Percentiles rank a stretch among this genome's conserved stretches.
Conservation (phyloP, 2,329 filamentous ascomycete genomes). For the Ceratocystis colombiana region DNA sequence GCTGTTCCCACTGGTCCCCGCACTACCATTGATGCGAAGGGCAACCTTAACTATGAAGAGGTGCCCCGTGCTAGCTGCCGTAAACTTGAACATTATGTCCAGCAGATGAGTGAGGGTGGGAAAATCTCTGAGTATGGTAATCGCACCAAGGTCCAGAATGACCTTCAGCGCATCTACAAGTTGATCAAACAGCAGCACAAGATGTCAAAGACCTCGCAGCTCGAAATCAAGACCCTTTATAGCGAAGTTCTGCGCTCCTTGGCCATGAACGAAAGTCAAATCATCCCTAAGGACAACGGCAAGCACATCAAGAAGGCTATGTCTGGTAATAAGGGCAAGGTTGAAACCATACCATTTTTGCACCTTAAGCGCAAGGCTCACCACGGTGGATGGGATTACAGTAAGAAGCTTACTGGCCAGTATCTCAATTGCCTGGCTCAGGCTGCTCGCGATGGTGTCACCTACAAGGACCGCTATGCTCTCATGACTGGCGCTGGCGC, state of each 20-base stretch:
- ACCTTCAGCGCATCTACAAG: constrained; percentile 91
- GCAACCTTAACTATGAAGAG: constrained; percentile 88
- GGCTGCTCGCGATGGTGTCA: constrained; percentile 76
- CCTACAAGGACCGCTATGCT: constrained; percentile 87
- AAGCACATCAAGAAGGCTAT: constrained; percentile 49
- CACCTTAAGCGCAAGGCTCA: constrained; percentile 90
- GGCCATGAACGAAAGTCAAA: constrained; percentile 96
- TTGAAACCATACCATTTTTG: constrained; percentile 94
- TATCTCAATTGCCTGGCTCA: constrained; percentile 89
- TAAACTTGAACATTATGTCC: constrained; percentile 96
- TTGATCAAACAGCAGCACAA: constrained; percentile 98
- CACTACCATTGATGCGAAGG: constrained; percentile 83
- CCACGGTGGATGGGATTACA: constrained; percentile 89
- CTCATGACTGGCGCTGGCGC: constrained; percentile 98
- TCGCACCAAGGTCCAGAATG: constrained; percentile 94
- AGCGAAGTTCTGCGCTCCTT: constrained; percentile 87
- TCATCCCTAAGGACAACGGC: constrained; percentile 77
- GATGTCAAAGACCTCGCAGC: constrained; percentile 87
- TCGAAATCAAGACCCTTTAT: constrained; percentile 94
- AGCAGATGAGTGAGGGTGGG: constrained; percentile 95
- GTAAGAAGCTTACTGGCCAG: constrained; percentile 89
- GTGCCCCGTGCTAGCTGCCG: constrained; percentile 76
- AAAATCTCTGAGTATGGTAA: constrained; percentile 99
- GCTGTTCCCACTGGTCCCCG: constrained; percentile 81
- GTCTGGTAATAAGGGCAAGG: constrained; percentile 68